Evolutionary conservation across 768 basidiomycete species (phyloP).

Genomic region (Mycena galericulata): DNA sequence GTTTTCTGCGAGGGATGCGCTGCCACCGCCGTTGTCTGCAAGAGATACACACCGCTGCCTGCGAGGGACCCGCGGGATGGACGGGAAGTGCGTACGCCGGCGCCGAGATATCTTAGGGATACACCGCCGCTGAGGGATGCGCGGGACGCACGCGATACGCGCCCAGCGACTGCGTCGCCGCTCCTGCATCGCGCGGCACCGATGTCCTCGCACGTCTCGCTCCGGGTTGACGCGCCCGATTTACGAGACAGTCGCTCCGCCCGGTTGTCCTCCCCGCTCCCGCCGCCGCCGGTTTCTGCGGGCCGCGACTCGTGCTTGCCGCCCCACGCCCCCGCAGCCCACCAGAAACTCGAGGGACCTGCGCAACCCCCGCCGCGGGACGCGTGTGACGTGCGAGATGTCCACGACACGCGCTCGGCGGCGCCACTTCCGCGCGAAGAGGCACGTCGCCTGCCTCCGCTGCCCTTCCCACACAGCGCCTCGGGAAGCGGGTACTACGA

Average conservation of each 20-base stretch:
- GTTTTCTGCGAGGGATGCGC: conserved; percentile 6
- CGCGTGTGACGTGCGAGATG: conserved; percentile 1
- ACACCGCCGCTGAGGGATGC: conserved; percentile 17
- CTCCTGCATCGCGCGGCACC: conserved; percentile 22
- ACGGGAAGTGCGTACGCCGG: conserved; percentile 22
- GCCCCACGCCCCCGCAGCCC: conserved; percentile 44
- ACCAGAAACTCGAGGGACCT: conserved; percentile 10
- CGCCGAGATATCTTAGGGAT: conserved; percentile 18
- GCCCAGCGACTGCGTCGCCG: conserved; percentile 9
- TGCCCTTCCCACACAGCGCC: conserved; percentile 4
- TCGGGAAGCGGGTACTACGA: conserved; percentile 25
- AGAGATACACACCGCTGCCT: conserved; percentile 1
- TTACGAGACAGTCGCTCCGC: background rate
- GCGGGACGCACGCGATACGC: conserved; percentile 11
- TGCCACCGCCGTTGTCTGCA: conserved; percentile 2
- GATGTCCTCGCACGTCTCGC: conserved; percentile 17
- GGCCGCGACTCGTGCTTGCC: background rate
- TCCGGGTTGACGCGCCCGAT: conserved; percentile 8
- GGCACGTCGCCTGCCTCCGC: conserved; percentile 20
- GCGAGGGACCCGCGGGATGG: conserved; percentile 5
- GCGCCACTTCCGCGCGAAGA: conserved; percentile 4
- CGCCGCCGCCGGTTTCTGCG: conserved; percentile 3
- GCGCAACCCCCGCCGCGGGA: conserved; percentile 13
- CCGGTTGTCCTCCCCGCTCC: conserved; percentile 17
- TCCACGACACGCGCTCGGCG: conserved; percentile 5